These are phyloP conservation scores for Piedraia hortae DNA, from an alignment of 2,329 filamentous ascomycete genomes.

Conservation along the genomic window DNA sequence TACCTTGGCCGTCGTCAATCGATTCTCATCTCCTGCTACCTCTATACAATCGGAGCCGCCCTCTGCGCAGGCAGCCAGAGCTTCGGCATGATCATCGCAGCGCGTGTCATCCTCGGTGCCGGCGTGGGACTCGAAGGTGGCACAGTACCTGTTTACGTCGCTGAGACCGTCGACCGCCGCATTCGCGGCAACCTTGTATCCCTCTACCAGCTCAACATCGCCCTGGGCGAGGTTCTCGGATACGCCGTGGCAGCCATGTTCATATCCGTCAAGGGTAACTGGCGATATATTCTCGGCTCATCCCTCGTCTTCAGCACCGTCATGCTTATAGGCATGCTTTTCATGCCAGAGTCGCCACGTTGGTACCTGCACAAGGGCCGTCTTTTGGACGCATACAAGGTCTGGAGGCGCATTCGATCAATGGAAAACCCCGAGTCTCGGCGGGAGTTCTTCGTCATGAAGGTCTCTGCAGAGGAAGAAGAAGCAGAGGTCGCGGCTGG, in stretches of 20 bases:
- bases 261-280: constrained; percentile 38
- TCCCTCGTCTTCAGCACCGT: constrained; percentile 42
- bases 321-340: constrained; percentile 32
- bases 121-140: constrained; percentile 48
- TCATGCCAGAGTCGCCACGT: constrained; percentile 41
- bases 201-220: constrained; percentile 50
- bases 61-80: constrained; percentile 39
- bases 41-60: constrained; percentile 43
- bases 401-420: constrained; percentile 48
- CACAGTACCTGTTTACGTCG: constrained; percentile 48
- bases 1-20: constrained; percentile 37
- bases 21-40: constrained; percentile 38
- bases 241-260: constrained; percentile 50
- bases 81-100: constrained; percentile 43
- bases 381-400: constrained; percentile 31
- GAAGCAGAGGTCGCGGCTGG: constrained; percentile 23
- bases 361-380: constrained; percentile 41
- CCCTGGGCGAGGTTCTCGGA: constrained; percentile 43
- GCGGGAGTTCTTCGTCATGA: constrained; percentile 48
- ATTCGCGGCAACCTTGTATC: constrained; percentile 47
- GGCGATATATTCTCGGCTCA: constrained; percentile 47
- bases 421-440: constrained; percentile 26
- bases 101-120: constrained; percentile 38
- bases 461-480: constrained; percentile 30
- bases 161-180: constrained; percentile 39